Conservation (phyloP, 1,284 basidiomycete species). For the Malassezia globosa region DNA sequence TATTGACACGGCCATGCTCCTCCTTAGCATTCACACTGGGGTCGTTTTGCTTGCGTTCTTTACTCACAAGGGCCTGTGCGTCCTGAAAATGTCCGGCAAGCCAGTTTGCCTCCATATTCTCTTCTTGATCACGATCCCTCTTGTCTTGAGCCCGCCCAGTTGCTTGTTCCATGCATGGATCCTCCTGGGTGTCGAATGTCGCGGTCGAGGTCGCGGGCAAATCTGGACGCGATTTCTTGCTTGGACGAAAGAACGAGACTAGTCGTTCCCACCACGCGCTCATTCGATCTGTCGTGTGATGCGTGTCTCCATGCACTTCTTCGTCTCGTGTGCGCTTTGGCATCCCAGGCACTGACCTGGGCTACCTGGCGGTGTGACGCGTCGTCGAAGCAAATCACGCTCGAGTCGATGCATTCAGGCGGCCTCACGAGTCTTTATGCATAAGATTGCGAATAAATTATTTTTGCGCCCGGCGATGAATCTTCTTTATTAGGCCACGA, state of each 20-base stretch:
- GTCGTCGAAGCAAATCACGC: background rate
- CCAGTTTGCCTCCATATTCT: background rate
- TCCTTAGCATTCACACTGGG: too few relatives aligned
- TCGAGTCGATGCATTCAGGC: too few relatives aligned
- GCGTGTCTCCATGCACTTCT: background rate
- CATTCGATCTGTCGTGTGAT: background rate
- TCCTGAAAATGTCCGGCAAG: background rate
- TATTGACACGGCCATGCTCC: background rate
- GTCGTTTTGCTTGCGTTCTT: too few relatives aligned
- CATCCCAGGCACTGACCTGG: conserved; percentile 6
- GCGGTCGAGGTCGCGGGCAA: too few relatives aligned
- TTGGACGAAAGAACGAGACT: background rate
- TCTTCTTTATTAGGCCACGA: too few relatives aligned
- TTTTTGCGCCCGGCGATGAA: too few relatives aligned
- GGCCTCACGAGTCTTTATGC: background rate
- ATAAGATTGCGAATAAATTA: too few relatives aligned
- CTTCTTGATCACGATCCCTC: background rate
- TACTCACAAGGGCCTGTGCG: too few relatives aligned
- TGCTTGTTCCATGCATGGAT: too few relatives aligned
- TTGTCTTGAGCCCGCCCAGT: background rate
- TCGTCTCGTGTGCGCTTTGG: conserved; percentile 4
- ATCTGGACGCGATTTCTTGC: background rate
- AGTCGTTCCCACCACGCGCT: conserved; percentile 4
- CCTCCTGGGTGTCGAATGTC: too few relatives aligned
- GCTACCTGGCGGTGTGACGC: conserved; percentile 3